phyloP scores from a whole-genome alignment of 1,284 basidiomycete species.

The Wallemia hederae region DNA sequence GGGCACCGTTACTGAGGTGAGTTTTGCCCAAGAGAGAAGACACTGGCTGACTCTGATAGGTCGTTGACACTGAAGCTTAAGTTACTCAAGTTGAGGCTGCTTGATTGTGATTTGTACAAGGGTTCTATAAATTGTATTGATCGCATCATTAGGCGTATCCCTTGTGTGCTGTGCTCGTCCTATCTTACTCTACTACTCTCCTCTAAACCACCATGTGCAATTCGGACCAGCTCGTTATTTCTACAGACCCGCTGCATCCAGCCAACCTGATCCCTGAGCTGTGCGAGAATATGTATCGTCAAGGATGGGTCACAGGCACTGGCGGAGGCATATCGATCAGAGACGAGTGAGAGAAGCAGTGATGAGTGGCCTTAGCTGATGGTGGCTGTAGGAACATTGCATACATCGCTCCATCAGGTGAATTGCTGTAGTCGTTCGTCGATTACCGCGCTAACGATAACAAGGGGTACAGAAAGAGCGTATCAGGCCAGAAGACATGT shows the following conservation, averaged over 20 bases:
- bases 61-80: constrained; percentile 1
- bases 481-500: constrained; percentile 45
- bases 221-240: constrained; percentile 15
- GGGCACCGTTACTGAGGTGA: constrained; percentile 53
- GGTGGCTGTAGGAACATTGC: constrained; percentile 29
- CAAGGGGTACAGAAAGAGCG: constrained; percentile 52
- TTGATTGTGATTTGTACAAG: not conserved
- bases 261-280: constrained; percentile 53
- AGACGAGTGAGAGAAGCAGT: constrained; percentile 23
- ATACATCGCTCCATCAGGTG: constrained; percentile 48
- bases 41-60: not conserved
- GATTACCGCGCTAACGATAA: not conserved
- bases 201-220: not conserved
- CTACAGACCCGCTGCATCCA: constrained; percentile 24
- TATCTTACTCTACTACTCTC: not conserved
- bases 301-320: constrained; percentile 31
- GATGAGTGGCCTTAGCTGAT: not conserved
- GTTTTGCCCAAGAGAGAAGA: not conserved
- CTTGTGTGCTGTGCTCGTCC: not conserved
- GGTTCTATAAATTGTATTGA: not conserved
- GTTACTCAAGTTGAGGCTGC: not conserved
- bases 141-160: not conserved
- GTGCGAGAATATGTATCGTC: constrained; percentile 30
- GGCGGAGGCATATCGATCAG: constrained; percentile 34
- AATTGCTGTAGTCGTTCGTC: not conserved